phyloP scores from a whole-genome alignment of 257 asterid species.

The Solanum pinnatisectum region DNA sequence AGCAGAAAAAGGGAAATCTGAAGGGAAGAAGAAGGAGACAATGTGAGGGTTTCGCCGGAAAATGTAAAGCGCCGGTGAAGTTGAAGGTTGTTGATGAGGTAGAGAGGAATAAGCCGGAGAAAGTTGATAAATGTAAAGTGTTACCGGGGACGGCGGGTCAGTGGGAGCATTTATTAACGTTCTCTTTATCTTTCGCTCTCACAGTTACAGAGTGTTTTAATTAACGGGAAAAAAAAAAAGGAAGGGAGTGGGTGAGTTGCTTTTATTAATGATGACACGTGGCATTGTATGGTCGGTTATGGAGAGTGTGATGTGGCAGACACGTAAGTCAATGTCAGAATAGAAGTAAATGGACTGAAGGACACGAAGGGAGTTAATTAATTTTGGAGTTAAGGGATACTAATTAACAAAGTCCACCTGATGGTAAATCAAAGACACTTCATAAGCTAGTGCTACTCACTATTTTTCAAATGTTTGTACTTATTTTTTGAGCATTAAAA shows the following conservation, averaged over 20 bases:
- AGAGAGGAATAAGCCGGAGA: conserved; percentile 5
- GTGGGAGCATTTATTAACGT: conserved; percentile 20
- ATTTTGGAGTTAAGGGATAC: neutral
- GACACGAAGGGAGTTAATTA: neutral
- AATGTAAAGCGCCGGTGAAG: neutral
- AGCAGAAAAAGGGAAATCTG: neutral
- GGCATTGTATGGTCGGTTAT: neutral
- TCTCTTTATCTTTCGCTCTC: conserved; percentile 3
- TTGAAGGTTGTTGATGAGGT: neutral
- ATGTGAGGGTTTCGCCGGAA: neutral
- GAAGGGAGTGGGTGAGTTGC: neutral
- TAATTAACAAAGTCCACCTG: neutral
- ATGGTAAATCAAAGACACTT: neutral
- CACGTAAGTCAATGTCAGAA: neutral
- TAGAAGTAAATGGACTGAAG: neutral
- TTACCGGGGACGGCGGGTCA: conserved; percentile 24
- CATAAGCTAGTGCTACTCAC: neutral
- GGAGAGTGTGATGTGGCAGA: neutral
- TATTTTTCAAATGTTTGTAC: neutral
- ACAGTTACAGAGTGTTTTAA: neutral
- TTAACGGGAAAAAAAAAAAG: neutral
- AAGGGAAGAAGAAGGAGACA: neutral
- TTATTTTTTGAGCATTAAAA: neutral
- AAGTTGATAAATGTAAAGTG: neutral
- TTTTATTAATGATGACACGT: neutral